These are phyloP conservation scores for Aureobasidium pullulans DNA, from an alignment of 2,329 filamentous ascomycete species.

Conservation along the genomic window DNA sequence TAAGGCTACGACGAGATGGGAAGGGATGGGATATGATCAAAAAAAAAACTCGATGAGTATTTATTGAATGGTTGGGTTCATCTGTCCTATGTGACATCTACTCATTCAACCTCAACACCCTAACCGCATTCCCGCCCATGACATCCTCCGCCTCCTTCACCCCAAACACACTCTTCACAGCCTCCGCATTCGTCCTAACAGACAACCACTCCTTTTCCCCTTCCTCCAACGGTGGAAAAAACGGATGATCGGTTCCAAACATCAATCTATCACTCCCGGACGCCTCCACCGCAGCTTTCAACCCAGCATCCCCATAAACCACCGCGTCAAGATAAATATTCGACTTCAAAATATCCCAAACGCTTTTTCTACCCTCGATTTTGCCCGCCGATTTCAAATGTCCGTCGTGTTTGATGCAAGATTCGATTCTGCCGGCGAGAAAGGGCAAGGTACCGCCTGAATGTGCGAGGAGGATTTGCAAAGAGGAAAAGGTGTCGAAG, in stretches of 20 bases:
- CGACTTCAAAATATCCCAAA: conserved; percentile 60
- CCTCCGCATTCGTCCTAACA: conserved; percentile 52
- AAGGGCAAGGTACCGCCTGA: conserved; percentile 85
- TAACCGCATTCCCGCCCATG: conserved; percentile 53
- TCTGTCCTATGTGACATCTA: too few relatives aligned
- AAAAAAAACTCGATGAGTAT: too few relatives aligned
- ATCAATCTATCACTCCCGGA: conserved; percentile 62
- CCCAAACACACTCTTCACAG: conserved; percentile 47
- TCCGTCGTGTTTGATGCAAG: conserved; percentile 75
- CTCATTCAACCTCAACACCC: conserved; percentile 35
- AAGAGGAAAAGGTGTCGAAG: conserved; percentile 63
- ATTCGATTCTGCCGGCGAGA: conserved; percentile 79
- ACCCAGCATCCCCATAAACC: conserved; percentile 67
- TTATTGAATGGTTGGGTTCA: too few relatives aligned
- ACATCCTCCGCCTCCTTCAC: conserved; percentile 44
- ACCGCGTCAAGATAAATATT: conserved; percentile 88
- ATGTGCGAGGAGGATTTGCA: conserved; percentile 76
- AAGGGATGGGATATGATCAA: too few relatives aligned
- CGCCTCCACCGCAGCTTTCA: conserved; percentile 63
- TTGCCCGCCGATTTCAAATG: conserved; percentile 61
- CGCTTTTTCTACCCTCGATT: conserved; percentile 46
- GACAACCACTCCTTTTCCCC: conserved; percentile 64
- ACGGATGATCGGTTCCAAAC: conserved; percentile 79
- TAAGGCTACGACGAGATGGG: too few relatives aligned
- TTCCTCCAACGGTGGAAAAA: conserved; percentile 66